phyloP scores from a whole-genome alignment of 805 yeast species.

The Zygosaccharomyces bisporus region DNA sequence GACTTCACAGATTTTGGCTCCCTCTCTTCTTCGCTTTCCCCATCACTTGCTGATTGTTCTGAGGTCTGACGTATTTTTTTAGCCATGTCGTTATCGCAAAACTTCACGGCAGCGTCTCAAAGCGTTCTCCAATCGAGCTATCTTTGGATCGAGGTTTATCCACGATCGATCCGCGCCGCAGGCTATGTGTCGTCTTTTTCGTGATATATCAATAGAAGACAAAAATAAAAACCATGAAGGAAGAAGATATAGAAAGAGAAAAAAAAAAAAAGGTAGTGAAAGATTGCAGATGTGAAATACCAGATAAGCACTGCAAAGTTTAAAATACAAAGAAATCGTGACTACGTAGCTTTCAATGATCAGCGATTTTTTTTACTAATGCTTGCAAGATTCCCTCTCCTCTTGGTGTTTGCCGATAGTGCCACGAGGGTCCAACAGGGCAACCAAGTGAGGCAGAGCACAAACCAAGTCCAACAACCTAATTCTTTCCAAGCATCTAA shows the following conservation, averaged over 20 bases:
- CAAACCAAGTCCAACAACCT: conserved; percentile 84
- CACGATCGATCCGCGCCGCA: not conserved
- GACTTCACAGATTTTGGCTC: conserved; percentile 1
- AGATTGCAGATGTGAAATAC: not conserved
- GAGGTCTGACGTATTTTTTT: conserved; percentile 1
- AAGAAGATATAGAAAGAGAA: not conserved
- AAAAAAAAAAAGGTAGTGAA: no score
- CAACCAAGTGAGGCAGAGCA: conserved; percentile 70
- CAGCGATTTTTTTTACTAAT: conserved; percentile 8
- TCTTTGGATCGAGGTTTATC: not conserved
- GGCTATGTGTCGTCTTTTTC: not conserved
- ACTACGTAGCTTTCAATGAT: not conserved
- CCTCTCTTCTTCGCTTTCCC: conserved; percentile 4
- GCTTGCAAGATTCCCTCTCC: not conserved
- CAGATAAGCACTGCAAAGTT: not conserved
- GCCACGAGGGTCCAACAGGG: conserved; percentile 66
- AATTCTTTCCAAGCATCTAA: conserved; percentile 61
- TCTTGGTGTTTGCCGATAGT: conserved; percentile 22
- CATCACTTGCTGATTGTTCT: conserved; percentile 3
- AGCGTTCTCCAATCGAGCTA: not conserved
- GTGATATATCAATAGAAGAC: not conserved
- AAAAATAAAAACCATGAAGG: not conserved
- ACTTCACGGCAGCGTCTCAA: not conserved
- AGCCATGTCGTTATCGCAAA: not conserved
- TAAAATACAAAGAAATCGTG: not conserved